Evolutionary conservation across 2,329 filamentous ascomycete genomes (phyloP), one percentile per base, ranked within the genome.

Genomic region (Pseudogymnoascus sp.): DNA sequence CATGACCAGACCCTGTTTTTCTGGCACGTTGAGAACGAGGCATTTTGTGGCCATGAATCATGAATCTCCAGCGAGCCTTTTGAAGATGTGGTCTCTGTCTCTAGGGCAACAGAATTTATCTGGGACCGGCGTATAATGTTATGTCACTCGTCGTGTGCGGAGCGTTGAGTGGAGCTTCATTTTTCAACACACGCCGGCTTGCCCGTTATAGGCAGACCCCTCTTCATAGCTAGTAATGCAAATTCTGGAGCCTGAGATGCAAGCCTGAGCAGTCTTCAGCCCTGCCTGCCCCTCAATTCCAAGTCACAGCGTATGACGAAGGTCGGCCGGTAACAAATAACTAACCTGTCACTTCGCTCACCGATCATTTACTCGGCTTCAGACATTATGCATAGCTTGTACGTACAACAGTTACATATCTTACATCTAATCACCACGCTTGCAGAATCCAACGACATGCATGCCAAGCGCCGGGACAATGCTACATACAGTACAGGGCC

Each of bases 91-190:
- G 28, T 34, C 25, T 57, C 51, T 57, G 51, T 57, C 51, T 57
- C 51, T 57, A 57, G 51, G 51, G 51, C 51, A 34, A 57, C 51
- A 57, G 4, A 25, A 19, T 57, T 54, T n/a, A 21, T 57, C 48
- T 57, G 51, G 51, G n/a, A 34, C 51, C 25, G n/a, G 51, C 28
- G 16, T 57, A 57, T 57, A 57, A 57, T 57, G n/a, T 57, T 57
- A 57, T 57, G 25, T 34, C 28, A 57, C 51, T 57, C 28, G 25
- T 19, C 28, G n/a, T 57, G 25, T 57, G 51, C 16, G 28, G 16
- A 19, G 5, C 51, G 8, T 2, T 19, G 51, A 34, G 28, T 57
- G 51, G 28, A 57, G 51, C 51, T 57, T 34, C 51, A 57, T 13
- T 57, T 57, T 51, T 51, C 7, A n/a, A 51, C 45, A 28, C 23